Conservation (phyloP, 192 early-diverging fungal species). For the Podila verticillata region DNA sequence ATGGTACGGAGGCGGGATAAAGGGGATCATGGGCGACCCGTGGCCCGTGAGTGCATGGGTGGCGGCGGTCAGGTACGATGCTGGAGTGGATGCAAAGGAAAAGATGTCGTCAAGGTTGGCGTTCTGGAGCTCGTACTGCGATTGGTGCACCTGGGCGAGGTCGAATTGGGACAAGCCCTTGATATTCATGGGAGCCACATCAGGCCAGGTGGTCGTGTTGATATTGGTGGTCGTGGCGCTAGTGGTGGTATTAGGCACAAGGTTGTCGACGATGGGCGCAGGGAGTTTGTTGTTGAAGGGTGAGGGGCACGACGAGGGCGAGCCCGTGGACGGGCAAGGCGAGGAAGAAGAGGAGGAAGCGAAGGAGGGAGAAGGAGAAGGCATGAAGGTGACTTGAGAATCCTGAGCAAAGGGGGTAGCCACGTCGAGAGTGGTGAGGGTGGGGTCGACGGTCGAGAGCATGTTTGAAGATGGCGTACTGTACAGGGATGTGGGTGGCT, state of each 20-base stretch:
- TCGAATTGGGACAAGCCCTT: slow-evolving; percentile 6
- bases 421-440: background rate
- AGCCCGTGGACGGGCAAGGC: no score
- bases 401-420: background rate
- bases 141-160: slow-evolving; percentile 31
- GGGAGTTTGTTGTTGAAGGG: no score
- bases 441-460: background rate
- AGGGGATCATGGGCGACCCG: background rate
- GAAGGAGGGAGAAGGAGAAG: background rate
- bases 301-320: no score
- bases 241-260: background rate
- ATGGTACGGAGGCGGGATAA: slow-evolving; percentile 9
- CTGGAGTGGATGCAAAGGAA: slow-evolving; percentile 12
- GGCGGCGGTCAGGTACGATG: slow-evolving; percentile 39
- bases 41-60: slow-evolving; percentile 23
- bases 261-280: no score
- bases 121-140: slow-evolving; percentile 8
- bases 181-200: background rate
- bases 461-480: background rate
- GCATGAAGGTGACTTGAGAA: background rate
- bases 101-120: slow-evolving; percentile 26
- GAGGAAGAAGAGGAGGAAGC: no score
- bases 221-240: background rate
- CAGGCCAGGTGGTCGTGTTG: background rate
- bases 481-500: background rate